Evolutionary conservation across 495 filamentous ascomycete species (phyloP).

Genomic region (Beverwykella pulmonaria): DNA sequence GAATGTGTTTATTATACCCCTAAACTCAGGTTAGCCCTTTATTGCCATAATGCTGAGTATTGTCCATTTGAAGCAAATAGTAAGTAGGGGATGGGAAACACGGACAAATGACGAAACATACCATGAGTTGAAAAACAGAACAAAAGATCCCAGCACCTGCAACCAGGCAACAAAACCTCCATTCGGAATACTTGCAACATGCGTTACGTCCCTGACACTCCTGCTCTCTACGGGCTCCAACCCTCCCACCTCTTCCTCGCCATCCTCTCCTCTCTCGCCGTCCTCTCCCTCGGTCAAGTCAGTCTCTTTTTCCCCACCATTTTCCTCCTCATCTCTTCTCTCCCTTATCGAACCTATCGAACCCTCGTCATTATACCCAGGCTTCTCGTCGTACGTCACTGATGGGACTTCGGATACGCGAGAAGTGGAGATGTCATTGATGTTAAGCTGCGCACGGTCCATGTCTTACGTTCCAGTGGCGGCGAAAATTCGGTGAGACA

Average conservation of each 20-base stretch:
- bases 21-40: not conserved
- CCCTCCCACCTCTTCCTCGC: slow-evolving; percentile 9
- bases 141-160: slow-evolving; percentile 55
- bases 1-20: slow-evolving; percentile 65
- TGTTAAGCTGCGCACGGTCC: not conserved
- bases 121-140: slow-evolving; percentile 61
- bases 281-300: not conserved
- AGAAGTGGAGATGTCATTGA: not conserved
- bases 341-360: not conserved
- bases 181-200: slow-evolving; percentile 45
- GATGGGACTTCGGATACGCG: not conserved
- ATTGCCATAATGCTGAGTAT: too few relatives aligned
- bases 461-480: not conserved
- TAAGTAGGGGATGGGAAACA: too few relatives aligned
- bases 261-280: not conserved
- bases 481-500: not conserved
- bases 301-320: not conserved
- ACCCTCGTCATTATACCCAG: not conserved
- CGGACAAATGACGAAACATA: slow-evolving; percentile 39
- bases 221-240: slow-evolving; percentile 32
- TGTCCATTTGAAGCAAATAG: too few relatives aligned
- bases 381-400: slow-evolving; percentile 6
- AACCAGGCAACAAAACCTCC: slow-evolving; percentile 57
- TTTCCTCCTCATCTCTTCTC: not conserved
- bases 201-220: slow-evolving; percentile 41